Evolutionary conservation across 2,329 filamentous ascomycete species (phyloP).

Genomic region (Xylaria sp.): DNA sequence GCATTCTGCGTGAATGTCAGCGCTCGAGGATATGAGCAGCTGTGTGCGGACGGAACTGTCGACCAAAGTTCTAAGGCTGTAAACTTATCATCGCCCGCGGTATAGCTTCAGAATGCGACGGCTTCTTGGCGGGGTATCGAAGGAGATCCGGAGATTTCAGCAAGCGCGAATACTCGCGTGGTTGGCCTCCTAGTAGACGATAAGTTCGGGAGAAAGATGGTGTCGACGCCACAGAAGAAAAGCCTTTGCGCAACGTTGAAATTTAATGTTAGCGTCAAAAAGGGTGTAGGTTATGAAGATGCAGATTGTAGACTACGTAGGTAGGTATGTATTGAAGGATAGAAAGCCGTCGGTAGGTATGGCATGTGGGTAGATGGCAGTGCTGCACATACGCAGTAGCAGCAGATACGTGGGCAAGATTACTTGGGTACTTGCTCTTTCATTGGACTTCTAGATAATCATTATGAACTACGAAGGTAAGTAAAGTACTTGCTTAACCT

Average conservation of each 20-base stretch:
- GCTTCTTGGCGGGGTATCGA: neutral
- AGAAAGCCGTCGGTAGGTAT: neutral
- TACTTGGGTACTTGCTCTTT: no score
- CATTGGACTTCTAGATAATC: neutral
- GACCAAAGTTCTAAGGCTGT: neutral
- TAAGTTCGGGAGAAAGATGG: neutral
- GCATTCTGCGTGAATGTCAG: slow-evolving; percentile 41
- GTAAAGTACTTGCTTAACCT: neutral
- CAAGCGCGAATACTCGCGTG: neutral
- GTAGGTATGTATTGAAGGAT: neutral
- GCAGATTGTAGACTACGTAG: neutral
- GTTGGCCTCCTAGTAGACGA: neutral
- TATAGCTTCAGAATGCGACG: neutral
- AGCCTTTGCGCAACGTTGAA: neutral
- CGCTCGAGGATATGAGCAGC: neutral
- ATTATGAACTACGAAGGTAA: neutral
- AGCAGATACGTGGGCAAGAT: no score
- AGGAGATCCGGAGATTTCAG: neutral
- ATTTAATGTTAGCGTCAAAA: no score
- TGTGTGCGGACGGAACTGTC: neutral
- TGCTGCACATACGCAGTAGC: neutral
- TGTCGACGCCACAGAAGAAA: neutral
- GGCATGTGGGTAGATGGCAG: neutral
- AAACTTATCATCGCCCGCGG: neutral
- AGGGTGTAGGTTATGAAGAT: neutral